Evolutionary conservation across 148 eudicot genomes (phyloP), one percentile per base, ranked within the genome.

Genomic region (Heliosperma pusillum): DNA sequence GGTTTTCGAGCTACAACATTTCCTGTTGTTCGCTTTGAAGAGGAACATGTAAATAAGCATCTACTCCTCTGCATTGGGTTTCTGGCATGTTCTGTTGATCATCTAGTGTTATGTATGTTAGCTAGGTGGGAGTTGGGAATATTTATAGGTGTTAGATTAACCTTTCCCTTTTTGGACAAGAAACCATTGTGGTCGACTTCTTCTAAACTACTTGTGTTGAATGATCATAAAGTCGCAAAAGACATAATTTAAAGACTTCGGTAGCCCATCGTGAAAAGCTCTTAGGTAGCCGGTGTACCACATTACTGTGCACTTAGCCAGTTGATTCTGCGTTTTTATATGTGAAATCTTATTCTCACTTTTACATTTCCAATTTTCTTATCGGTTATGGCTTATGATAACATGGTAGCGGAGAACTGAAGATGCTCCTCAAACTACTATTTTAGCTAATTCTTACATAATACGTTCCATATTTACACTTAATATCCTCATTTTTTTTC

Each of bases 101-200:
- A 69, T 77, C 80, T 36, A 68, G n/a, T 36, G 47, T 73, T 70
- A 72, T 81, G 83, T 77, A 81, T 77, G 83, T 77, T 77, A 73
- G 77, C 80, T 77, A 73, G 83, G 69, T 77, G 83, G 83, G 58
- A 67, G 83, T 81, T 77, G 80, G 80, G 55, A 15, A 45, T 81
- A 81, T 73, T 81, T 72, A 77, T 81, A 81, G 74, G 56, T 64
- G 44, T 70, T 73, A 68, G 57, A 69, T 68, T 73, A 52, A 70
- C 65, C 69, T 66, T 81, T 81, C 50, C 83, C 69, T 81, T 72
- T 26, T 8, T 69, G 70, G 74, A 33, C 80, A 59, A 81, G 78
- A 77, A 77, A 81, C 77, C 59, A 77, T 59, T 66, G 65, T 42
- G 73, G 77, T 68, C 73, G 64, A 67, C 69, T 6, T 72, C 64